Percentiles rank a stretch among this genome's conserved stretches.
Evolutionary conservation across 306 rosid species (phyloP).

Genomic region (Geum urbanum): DNA sequence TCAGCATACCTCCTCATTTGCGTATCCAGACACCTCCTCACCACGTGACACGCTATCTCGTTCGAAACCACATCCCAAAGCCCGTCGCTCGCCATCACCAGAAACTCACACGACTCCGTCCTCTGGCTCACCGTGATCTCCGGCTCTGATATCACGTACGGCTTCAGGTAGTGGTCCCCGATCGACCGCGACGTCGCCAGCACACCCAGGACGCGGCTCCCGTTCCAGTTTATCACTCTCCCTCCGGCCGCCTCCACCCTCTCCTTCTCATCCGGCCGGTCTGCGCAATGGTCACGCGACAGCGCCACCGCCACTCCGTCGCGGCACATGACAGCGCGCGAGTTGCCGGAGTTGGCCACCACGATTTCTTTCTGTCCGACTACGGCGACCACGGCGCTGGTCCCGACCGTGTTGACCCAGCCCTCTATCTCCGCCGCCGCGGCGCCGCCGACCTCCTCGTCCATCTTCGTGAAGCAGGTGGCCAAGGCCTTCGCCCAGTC

Average conservation of each 20-base stretch:
- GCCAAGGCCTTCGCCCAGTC: conserved; percentile 48
- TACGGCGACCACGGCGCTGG: conserved; percentile 52
- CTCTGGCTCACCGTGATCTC: conserved; percentile 40
- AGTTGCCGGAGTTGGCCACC: conserved; percentile 64
- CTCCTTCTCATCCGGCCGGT: conserved; percentile 53
- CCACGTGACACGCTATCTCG: conserved; percentile 48
- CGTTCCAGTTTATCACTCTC: conserved; percentile 46
- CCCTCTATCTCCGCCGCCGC: not conserved
- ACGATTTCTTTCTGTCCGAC: conserved; percentile 43
- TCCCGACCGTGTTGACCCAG: conserved; percentile 35
- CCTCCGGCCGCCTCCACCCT: conserved; percentile 70
- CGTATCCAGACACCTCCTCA: conserved; percentile 27
- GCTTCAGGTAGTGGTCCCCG: conserved; percentile 63
- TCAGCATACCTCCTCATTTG: conserved; percentile 24
- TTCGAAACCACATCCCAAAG: conserved; percentile 64
- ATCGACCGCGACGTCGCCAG: conserved; percentile 64
- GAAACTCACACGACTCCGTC: conserved; percentile 43
- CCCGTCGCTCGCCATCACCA: conserved; percentile 62
- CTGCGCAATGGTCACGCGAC: conserved; percentile 65
- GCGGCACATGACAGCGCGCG: conserved; percentile 51
- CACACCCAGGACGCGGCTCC: conserved; percentile 52
- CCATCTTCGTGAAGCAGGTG: conserved; percentile 58
- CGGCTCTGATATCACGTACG: conserved; percentile 49
- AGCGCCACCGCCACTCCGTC: conserved; percentile 49
- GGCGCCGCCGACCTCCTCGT: conserved; percentile 32